These are phyloP conservation scores for Wallemia ichthyophaga DNA, from an alignment of 1,284 basidiomycete species.

Conservation along the genomic window DNA sequence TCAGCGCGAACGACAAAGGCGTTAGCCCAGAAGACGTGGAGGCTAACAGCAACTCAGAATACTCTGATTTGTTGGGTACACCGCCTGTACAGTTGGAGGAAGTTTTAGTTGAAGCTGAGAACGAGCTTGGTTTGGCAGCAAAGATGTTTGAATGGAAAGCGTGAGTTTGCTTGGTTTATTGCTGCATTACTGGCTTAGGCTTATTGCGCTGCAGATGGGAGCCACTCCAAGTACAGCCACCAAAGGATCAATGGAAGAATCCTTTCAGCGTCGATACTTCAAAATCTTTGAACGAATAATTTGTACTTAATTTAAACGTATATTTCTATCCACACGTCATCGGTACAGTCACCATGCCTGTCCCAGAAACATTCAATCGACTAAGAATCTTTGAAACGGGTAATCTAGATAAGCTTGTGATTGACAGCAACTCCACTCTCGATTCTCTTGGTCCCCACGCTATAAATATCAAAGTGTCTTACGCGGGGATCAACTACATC, in stretches of 20 bases:
- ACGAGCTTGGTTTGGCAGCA: background rate
- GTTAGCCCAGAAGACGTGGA: background rate
- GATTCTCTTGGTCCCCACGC: background rate
- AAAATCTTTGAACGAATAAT: background rate
- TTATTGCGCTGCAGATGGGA: too few species aligned
- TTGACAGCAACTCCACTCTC: background rate
- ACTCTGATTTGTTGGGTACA: background rate
- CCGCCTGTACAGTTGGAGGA: background rate
- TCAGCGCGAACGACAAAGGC: background rate
- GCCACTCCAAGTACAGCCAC: background rate
- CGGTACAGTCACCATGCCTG: background rate
- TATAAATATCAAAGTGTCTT: conserved; percentile 8
- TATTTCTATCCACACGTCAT: too few species aligned
- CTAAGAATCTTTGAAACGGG: background rate
- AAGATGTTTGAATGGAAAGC: background rate
- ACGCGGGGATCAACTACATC: conserved; percentile 14
- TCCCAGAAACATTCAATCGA: background rate
- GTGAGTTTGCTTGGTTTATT: too few species aligned
- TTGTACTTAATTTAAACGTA: too few species aligned
- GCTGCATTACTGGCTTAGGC: too few species aligned
- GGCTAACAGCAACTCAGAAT: background rate
- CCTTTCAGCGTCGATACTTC: background rate
- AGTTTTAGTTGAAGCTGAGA: background rate
- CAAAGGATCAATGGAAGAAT: background rate
- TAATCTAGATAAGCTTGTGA: background rate